These are phyloP conservation scores for Orbilia javanica DNA, from an alignment of 2,329 filamentous ascomycete genomes.

Conservation along the genomic window DNA sequence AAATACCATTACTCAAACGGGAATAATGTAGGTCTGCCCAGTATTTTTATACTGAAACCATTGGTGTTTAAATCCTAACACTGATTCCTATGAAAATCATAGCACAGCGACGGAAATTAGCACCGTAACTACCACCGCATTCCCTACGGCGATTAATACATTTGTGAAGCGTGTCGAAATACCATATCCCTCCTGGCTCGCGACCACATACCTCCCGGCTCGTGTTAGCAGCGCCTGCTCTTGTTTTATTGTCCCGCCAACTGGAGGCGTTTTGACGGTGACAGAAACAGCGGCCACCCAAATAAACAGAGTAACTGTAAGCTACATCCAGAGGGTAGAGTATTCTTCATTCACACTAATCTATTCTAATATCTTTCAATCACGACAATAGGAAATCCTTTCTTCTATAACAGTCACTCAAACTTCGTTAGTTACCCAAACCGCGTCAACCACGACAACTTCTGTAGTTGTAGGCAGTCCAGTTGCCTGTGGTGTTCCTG, in stretches of 20 bases:
- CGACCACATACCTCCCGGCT: neutral
- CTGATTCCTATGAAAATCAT: neutral
- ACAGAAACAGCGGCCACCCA: neutral
- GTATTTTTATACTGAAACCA: neutral
- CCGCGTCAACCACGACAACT: constrained; percentile 14
- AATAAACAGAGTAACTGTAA: constrained; percentile 10
- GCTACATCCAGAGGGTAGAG: neutral
- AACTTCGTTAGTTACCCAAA: constrained; percentile 1
- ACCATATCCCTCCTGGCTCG: constrained; percentile 31
- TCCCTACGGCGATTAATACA: constrained; percentile 26
- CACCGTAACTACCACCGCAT: constrained; percentile 6
- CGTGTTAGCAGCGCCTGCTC: constrained; percentile 31
- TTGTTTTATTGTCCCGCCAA: constrained; percentile 2
- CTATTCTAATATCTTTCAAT: neutral
- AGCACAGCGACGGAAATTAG: neutral
- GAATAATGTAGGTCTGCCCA: neutral
- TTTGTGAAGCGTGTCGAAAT: constrained; percentile 17
- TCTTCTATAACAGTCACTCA: neutral
- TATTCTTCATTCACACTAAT: neutral
- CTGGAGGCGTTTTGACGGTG: neutral
- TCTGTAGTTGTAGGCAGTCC: neutral
- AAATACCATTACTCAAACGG: neutral
- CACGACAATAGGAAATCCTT: constrained; percentile 13
- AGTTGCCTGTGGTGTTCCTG: constrained; percentile 14
- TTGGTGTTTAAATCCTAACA: too few relatives aligned